Conservation (phyloP, 805 yeast genomes). For the Lachancea lanzarotensis region DNA sequence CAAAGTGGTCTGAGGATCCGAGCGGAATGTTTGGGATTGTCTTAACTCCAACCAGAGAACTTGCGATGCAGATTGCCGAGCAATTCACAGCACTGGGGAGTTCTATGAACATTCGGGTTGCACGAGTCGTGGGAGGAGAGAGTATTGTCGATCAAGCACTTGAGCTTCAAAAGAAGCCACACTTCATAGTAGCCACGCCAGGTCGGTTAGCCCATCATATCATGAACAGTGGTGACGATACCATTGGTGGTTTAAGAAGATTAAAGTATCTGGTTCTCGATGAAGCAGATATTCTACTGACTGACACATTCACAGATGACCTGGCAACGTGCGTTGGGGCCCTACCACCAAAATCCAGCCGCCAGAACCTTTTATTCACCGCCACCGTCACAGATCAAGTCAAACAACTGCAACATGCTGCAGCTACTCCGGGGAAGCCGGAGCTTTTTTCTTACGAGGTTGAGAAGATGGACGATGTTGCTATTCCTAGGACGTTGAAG, state of each 20-base stretch:
- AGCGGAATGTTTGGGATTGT: constrained; percentile 85
- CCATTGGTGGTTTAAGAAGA: constrained; percentile 68
- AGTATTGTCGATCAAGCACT: constrained; percentile 87
- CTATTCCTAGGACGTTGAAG: constrained; percentile 67
- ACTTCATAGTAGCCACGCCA: constrained; percentile 94
- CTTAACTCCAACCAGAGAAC: constrained; percentile 87
- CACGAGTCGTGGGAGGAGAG: constrained; percentile 90
- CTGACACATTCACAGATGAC: constrained; percentile 77
- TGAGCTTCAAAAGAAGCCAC: constrained; percentile 76
- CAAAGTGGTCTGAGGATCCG: constrained; percentile 94
- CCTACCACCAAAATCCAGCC: constrained; percentile 59
- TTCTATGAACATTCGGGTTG: constrained; percentile 73
- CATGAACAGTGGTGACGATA: constrained; percentile 80
- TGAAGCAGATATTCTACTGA: constrained; percentile 90
- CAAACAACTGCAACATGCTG: constrained; percentile 62
- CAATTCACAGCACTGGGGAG: constrained; percentile 93
- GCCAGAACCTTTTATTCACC: constrained; percentile 89
- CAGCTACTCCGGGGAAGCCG: constrained; percentile 48
- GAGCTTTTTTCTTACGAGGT: constrained; percentile 65
- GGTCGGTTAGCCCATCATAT: constrained; percentile 94
- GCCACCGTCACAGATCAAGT: constrained; percentile 96
- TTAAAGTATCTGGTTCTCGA: constrained; percentile 81
- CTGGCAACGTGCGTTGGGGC: constrained; percentile 63
- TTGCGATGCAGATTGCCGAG: constrained; percentile 95
- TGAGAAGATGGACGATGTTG: constrained; percentile 64